Percentiles rank a stretch among this genome's conserved stretches.
These are phyloP conservation scores for Suillus paluster DNA, from an alignment of 768 basidiomycete species.

Conservation along the genomic window DNA sequence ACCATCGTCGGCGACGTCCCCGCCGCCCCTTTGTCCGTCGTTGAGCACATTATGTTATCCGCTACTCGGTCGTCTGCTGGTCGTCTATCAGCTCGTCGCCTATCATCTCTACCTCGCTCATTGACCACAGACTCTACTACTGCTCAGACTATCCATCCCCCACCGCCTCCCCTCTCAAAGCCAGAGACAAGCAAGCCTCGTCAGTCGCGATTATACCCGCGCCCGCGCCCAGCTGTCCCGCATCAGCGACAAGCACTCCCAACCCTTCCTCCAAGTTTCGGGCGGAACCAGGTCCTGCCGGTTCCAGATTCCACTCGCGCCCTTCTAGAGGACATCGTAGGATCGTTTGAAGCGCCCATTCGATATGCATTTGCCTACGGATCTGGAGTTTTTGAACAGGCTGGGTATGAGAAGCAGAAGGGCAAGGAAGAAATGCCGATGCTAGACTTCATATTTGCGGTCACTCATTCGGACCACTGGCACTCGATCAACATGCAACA, in stretches of 20 bases:
- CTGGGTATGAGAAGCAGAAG: slow-evolving; percentile 59
- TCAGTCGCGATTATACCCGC: slow-evolving; percentile 45
- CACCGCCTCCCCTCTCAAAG: slow-evolving; percentile 32
- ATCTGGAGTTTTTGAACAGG: slow-evolving; percentile 93
- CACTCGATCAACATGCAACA: slow-evolving; percentile 96
- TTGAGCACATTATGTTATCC: slow-evolving; percentile 27
- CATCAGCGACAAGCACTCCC: slow-evolving; percentile 45
- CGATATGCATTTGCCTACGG: slow-evolving; percentile 98
- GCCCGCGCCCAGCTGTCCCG: slow-evolving; percentile 41
- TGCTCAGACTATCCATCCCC: slow-evolving; percentile 31
- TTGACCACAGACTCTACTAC: slow-evolving; percentile 32
- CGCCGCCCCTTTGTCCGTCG: slow-evolving; percentile 1
- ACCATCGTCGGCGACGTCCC: background rate
- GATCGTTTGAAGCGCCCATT: slow-evolving; percentile 85
- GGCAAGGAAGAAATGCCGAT: slow-evolving; percentile 60
- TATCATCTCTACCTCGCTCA: slow-evolving; percentile 23
- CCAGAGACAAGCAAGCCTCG: slow-evolving; percentile 33
- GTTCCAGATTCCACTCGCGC: slow-evolving; percentile 82
- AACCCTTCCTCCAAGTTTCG: slow-evolving; percentile 71
- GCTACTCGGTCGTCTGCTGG: slow-evolving; percentile 17
- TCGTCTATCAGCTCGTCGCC: slow-evolving; percentile 14
- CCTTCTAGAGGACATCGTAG: slow-evolving; percentile 79
- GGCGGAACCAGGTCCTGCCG: slow-evolving; percentile 79
- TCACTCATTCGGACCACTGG: slow-evolving; percentile 91
- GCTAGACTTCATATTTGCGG: slow-evolving; percentile 97